Percentiles rank a stretch among this genome's conserved stretches.
These are phyloP conservation scores for Ceratocystis variospora DNA, from an alignment of 2,329 filamentous ascomycete genomes.

Conservation along the genomic window DNA sequence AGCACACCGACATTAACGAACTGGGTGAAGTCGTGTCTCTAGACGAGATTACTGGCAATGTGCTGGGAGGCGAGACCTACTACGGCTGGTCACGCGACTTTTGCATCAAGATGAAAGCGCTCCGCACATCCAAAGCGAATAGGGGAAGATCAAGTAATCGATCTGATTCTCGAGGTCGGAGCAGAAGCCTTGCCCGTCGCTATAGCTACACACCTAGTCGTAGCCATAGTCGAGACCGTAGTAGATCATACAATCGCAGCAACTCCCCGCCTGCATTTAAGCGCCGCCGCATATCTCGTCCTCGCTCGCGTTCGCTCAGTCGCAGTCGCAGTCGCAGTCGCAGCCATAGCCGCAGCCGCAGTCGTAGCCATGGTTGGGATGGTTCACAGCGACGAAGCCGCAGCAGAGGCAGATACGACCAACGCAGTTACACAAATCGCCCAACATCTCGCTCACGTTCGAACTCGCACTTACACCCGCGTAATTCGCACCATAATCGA, in stretches of 20 bases:
- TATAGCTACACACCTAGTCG: conserved; percentile 26
- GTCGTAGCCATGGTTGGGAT: conserved; percentile 19
- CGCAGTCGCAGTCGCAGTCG: not conserved
- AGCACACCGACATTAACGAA: conserved; percentile 52
- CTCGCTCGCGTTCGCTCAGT: not conserved
- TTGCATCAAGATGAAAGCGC: conserved; percentile 61
- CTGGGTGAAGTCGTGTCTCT: conserved; percentile 55
- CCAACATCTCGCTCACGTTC: conserved; percentile 21
- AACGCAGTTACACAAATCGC: conserved; percentile 2
- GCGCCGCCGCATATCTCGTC: conserved; percentile 10
- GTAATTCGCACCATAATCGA: not conserved
- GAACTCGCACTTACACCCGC: conserved; percentile 20
- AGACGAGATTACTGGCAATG: conserved; percentile 52
- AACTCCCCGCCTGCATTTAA: conserved; percentile 2
- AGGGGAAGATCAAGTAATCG: conserved; percentile 25
- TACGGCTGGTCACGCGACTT: conserved; percentile 78
- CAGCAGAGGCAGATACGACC: not conserved
- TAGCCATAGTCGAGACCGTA: conserved; percentile 21
- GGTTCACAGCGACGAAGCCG: not conserved
- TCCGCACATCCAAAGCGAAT: conserved; percentile 27
- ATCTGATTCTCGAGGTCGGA: conserved; percentile 25
- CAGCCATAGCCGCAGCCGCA: conserved; percentile 22
- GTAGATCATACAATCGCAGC: conserved; percentile 5
- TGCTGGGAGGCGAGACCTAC: conserved; percentile 57
- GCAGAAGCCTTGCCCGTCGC: conserved; percentile 21